Conservation (phyloP, 179 eudicot species). For the Beta corolliflora region DNA sequence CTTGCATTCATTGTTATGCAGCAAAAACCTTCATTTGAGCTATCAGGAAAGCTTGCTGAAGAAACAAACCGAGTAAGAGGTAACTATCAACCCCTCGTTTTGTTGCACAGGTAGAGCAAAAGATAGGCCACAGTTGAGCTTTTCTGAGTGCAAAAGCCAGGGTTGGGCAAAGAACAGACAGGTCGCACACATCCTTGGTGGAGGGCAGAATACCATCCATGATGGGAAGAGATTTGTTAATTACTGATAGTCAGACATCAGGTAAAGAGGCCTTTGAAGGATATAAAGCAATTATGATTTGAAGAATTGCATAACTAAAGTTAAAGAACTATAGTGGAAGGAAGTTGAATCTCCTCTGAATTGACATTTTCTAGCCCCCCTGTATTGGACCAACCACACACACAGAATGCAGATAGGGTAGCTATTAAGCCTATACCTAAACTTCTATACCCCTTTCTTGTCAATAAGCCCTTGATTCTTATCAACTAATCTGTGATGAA, state of each 20-base stretch:
- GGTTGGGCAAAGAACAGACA: background rate
- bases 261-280: background rate
- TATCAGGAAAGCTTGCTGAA: constrained; percentile 96
- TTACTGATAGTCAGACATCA: background rate
- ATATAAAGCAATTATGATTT: background rate
- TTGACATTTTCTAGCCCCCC: background rate
- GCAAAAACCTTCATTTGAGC: constrained; percentile 95
- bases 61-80: constrained; percentile 97
- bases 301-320: background rate
- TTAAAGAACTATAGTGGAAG: background rate
- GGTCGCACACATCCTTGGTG: too few species aligned
- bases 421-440: background rate
- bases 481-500: background rate
- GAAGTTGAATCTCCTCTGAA: background rate
- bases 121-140: background rate
- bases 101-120: background rate
- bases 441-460: background rate
- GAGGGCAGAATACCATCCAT: background rate
- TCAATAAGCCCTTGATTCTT: background rate
- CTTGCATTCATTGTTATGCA: constrained; percentile 33
- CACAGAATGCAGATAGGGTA: background rate
- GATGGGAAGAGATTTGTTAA: background rate
- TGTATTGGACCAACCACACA: background rate
- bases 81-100: constrained; percentile 22
- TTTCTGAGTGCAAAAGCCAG: background rate